Base-by-base conservation (phyloP, 108 stramenopile species). In the Nitzschia palea region DNA sequence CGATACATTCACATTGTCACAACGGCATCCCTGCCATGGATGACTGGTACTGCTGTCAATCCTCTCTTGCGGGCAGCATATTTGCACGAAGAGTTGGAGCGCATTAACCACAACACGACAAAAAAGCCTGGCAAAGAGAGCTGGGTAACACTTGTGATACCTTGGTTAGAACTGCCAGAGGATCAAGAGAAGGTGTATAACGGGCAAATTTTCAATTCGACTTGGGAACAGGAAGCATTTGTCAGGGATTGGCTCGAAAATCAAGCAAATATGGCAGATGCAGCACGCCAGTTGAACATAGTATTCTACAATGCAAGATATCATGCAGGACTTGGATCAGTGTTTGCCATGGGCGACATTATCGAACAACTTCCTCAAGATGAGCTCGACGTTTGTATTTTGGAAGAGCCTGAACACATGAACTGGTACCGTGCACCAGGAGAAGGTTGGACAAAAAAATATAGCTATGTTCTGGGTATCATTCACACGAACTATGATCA, bases 391-490 rank as follows among this genome's bases (percentile, higher is more conserved):
- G 72, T 89, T 44, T 92, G 90, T 66, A 71, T 96, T 10, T 58
- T 96, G 35, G 95, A 96, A 74, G 95, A 96, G 62, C 95, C 95
- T 6, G 95, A 94, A 29, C 68, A 69, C 67, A 62, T 89, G 18
- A 96, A 96, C 58, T 96, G 91, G 91, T 95, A 87, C 73, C 80
- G 89, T 4, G 84, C 89, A 2, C 92, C 92, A 6, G 87, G 87
- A 26, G 83, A 88, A 52, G 80, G 82, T 25, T 98, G 97, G 97
- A 90, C 89, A 29, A 74, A 82, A 48, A 76, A 81, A 32, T 98
- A 95, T 68, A 70, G 80, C 8, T 88, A 86, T 65, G 90, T 91
- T 20, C 82, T 96, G 17, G 95, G 95, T 0, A 79, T 96, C 40
- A 69, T 96, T 40, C 95, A 96, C 47, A 96, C 95, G 30, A 93